Evolutionary conservation across 2,329 filamentous ascomycete genomes (phyloP), one percentile per base, ranked within the genome.

Genomic region (Geosmithia flava): DNA sequence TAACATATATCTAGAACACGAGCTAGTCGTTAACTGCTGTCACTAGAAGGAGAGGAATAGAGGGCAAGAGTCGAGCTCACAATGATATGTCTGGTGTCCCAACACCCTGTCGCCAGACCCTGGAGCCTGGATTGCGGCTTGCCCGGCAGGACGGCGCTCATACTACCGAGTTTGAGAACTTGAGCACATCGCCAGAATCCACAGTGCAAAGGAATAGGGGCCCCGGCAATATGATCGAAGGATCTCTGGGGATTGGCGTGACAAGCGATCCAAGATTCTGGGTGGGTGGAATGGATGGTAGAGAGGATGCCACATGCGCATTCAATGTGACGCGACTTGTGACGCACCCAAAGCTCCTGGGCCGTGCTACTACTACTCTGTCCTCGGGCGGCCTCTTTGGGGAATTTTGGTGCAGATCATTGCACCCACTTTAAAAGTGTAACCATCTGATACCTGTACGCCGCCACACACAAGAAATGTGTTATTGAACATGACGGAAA

Each of bases 101-200:
- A 93, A 62, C 78, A 74, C 62, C 81, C 84, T 52, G 81, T 83
- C 64, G 80, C 79, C 62, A 89, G 72, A 68, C 83, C 81, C 73
- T 90, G 85, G 59, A 87, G 81, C 72, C 80, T 84, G 58, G 83
- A 75, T 71, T 79, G 80, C 63, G 87, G 85, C 70, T 82, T 80
- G 64, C 87, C 87, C 54, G 87, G 87, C 58, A 90, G 75, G 68
- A 90, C 79, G 62, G 80, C 78, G 74, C 82, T 81, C 85, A 89
- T 89, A 65, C 69, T 80, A 69, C 63, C 60, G 60, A 61, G 44
- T 17, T 42, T 17, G n/a, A 23, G 33, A 23, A 29, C 16, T 19
- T 20, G 44, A 33, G n/a, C 44, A 37, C 47, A 49, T 49, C 20
- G 33, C 47, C 47, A 46, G 44, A 20, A 29, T 47, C 33, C 33